Base-by-base conservation (phyloP, 139 green algal genomes). In the Pseudopediastrum boryanum region DNA sequence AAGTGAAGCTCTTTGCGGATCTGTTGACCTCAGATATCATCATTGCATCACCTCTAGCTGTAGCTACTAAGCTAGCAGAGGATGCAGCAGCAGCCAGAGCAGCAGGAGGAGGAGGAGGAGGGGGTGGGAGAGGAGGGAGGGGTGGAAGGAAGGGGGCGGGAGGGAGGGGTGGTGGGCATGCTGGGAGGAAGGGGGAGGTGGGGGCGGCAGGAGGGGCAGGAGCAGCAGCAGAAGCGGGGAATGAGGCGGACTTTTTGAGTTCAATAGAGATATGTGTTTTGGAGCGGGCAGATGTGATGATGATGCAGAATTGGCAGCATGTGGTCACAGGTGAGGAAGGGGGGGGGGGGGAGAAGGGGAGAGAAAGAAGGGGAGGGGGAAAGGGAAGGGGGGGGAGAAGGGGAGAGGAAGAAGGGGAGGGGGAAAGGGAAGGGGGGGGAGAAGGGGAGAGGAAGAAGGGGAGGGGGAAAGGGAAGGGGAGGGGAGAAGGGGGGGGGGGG, bases 1-100 rank as follows among this genome's bases (percentile, higher is more conserved):
- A 86, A 31, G 82, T 92, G 29, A 84, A 82, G 50, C 91, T 98
- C 44, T 99, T 92, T 76, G 76, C 90, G 5, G 90, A 98, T 54
- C 93, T 98, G 58, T 93, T 90, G 50, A 46, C 94, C 31, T 86
- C 85, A 2, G 96, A 99, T 90, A 92, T 99, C 81, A 92, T 99
- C 36, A 82, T 99, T 4, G 94, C 95, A 0, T 98, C 93, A 2
- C 96, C 96, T 1, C 84, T 99, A 4, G 94, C 82, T 0, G 77
- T 99, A 27, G 91, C 93, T n/a, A 98, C 94, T 4, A 84, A 88
- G 67, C 63, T 96, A 48, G 83, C 65, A 2, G 91, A 93, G 38
- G 88, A 79, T 41, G 33, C 35, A 48, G 68, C 59, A 19, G 48
- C n/a, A 31, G 43, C 54, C 29, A 68, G 16, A 21, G 61, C 31